These are phyloP conservation scores for Carallia pectinifolia DNA, from an alignment of 345 rosid genomes.

Conservation along the genomic window DNA sequence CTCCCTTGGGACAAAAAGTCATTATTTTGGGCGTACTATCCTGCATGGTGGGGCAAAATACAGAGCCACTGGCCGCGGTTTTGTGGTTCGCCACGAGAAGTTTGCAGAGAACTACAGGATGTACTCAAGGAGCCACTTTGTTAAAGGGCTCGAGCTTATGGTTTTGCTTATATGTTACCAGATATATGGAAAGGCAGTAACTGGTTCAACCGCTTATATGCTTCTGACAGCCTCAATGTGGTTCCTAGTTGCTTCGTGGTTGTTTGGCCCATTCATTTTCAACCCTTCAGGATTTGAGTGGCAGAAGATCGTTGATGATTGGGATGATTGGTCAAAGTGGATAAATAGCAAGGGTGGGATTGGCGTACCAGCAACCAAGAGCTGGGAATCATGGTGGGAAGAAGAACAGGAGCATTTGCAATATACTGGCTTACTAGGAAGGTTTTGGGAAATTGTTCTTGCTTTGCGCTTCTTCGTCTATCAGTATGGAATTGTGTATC, in stretches of 20 bases:
- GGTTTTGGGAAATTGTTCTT: constrained; percentile 72
- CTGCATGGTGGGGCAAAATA: constrained; percentile 97
- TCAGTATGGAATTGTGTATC: constrained; percentile 92
- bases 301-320: constrained; percentile 97
- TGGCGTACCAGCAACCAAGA: constrained; percentile 87
- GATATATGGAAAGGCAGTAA: constrained; percentile 57
- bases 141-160: constrained; percentile 83
- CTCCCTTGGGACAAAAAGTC: constrained; percentile 89
- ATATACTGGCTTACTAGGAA: constrained; percentile 67
- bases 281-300: constrained; percentile 97
- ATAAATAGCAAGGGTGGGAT: constrained; percentile 88
- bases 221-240: constrained; percentile 76
- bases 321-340: constrained; percentile 98
- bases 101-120: constrained; percentile 96
- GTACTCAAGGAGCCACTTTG: constrained; percentile 97
- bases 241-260: constrained; percentile 84
- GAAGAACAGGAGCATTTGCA: constrained; percentile 93
- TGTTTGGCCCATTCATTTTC: constrained; percentile 86
- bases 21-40: constrained; percentile 90
- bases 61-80: constrained; percentile 99
- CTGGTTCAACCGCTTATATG: constrained; percentile 27
- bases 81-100: constrained; percentile 93
- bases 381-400: constrained; percentile 99
- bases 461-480: constrained; percentile 70
- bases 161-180: constrained; percentile 65